Evolutionary conservation across 2,329 filamentous ascomycete species (phyloP), one percentile per base, ranked within the genome.

Genomic region (Xylariaceae sp.): DNA sequence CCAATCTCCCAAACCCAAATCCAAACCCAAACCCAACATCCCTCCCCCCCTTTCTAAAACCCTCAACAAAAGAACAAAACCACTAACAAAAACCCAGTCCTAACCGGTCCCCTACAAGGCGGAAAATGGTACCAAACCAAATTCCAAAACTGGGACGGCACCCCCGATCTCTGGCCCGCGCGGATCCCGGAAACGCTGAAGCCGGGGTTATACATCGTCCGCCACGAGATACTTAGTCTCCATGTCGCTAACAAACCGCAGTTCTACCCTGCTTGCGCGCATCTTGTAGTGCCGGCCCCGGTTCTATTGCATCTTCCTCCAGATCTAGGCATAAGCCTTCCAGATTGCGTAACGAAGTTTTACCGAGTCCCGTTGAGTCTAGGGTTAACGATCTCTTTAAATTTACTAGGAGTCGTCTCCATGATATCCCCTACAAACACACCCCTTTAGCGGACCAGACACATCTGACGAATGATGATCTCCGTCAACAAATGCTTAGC

Each of bases 401-500:
- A 30, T 92, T 86, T 65, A 92, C 87, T 2, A 85, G 89, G 51
- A 86, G 86, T 41, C 84, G 92, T 15, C 76, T 97, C 6, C 87
- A 83, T 57, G 90, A 96, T 59, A 83, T 96, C 3, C 86, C 89
- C 0, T 95, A 95, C 67, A 85, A 87, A 63, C 83, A 87, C 45
- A 83, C 85, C 0, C 79, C 84, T 13, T 71, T 76, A 1, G 63
- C 77, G 13, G 80, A 86, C 59, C 78, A 83, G 51, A 70, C 75
- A 2, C 79, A 79, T 26, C 72, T 89, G 21, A 88, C 87, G 2
- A 86, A 85, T 56, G 87, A 96, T 62, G 86, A 95, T 61, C 79
- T 96, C 42, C 85, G 92, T 45, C 81, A 80, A 44, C 92, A 96
- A 70, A 96, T 99, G 92, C 79, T 99, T 4, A 89, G 81, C 61